These are phyloP conservation scores for Aspergillus avenaceus DNA, from an alignment of 495 filamentous ascomycete genomes.

Conservation along the genomic window DNA sequence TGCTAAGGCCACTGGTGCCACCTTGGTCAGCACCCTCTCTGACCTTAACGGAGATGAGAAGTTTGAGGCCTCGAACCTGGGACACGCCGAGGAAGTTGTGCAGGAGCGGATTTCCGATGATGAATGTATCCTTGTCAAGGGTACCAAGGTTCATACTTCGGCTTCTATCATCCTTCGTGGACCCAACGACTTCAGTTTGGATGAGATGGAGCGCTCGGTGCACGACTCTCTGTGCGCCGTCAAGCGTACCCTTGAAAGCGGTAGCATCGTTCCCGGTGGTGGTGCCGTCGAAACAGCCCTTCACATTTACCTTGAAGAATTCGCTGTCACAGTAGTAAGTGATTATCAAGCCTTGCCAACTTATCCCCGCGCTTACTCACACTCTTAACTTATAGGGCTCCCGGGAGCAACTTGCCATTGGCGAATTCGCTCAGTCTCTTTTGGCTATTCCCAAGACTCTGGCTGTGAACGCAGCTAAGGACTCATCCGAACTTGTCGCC, in stretches of 20 bases:
- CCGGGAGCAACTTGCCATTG: constrained; percentile 95
- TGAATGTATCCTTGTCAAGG: constrained; percentile 96
- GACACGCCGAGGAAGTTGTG: constrained; percentile 87
- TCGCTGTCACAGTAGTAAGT: constrained; percentile 89
- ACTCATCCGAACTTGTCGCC: constrained; percentile 89
- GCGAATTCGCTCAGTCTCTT: constrained; percentile 92
- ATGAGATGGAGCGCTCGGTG: constrained; percentile 98
- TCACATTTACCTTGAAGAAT: constrained; percentile 99
- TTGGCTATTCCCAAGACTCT: constrained; percentile 95
- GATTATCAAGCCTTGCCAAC: not conserved
- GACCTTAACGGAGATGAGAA: constrained; percentile 97
- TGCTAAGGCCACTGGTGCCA: constrained; percentile 92
- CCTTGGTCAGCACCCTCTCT: constrained; percentile 84
- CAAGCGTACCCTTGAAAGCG: constrained; percentile 95
- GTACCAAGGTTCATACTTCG: constrained; percentile 86
- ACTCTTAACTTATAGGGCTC: constrained; percentile 61
- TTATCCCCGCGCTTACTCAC: constrained; percentile 13
- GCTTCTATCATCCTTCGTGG: constrained; percentile 96
- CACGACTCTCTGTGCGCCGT: constrained; percentile 96
- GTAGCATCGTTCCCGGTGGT: constrained; percentile 92
- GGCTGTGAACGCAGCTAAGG: constrained; percentile 95
- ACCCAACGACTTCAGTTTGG: constrained; percentile 91
- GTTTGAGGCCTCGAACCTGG: constrained; percentile 85
- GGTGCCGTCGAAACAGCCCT: constrained; percentile 98
- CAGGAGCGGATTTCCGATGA: constrained; percentile 98